Percentiles rank a stretch among this genome's conserved stretches.
These are phyloP conservation scores for Arabidopsis hybrid DNA, from an alignment of 441 rosid genomes.

Conservation along the genomic window DNA sequence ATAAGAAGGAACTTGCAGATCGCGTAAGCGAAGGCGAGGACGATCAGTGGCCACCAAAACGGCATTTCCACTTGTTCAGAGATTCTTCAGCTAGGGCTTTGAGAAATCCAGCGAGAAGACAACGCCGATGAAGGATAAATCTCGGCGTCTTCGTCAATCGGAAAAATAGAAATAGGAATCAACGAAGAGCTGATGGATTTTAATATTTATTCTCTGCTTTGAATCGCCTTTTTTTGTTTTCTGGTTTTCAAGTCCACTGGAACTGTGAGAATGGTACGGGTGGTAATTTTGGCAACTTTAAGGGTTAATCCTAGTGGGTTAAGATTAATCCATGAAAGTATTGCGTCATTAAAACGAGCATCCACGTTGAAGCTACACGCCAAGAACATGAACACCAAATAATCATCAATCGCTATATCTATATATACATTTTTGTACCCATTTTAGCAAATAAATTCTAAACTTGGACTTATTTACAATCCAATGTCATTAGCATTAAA, in stretches of 20 bases:
- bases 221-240: conserved; percentile 12
- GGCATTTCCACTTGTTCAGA: conserved; percentile 55
- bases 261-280: conserved; percentile 31
- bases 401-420: too few species aligned
- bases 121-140: conserved; percentile 16
- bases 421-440: too few species aligned
- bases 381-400: conserved; percentile 13
- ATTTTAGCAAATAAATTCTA: too few species aligned
- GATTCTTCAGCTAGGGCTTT: conserved; percentile 26
- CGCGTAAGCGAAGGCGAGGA: conserved; percentile 85
- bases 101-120: conserved; percentile 7
- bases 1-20: conserved; percentile 84
- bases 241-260: conserved; percentile 33
- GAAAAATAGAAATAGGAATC: conserved; percentile 26
- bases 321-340: background rate
- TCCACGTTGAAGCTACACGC: conserved; percentile 19
- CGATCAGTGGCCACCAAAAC: conserved; percentile 94
- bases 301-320: background rate
- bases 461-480: too few species aligned
- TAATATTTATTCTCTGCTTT: conserved; percentile 21
- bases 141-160: conserved; percentile 19
- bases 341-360: conserved; percentile 9
- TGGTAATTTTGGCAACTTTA: conserved; percentile 26
- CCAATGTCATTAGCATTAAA: too few species aligned
- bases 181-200: conserved; percentile 23